Percentiles rank a stretch among this genome's conserved stretches.
Conservation (phyloP, 1,284 basidiomycete genomes). For the Cerioporus squamosus region DNA sequence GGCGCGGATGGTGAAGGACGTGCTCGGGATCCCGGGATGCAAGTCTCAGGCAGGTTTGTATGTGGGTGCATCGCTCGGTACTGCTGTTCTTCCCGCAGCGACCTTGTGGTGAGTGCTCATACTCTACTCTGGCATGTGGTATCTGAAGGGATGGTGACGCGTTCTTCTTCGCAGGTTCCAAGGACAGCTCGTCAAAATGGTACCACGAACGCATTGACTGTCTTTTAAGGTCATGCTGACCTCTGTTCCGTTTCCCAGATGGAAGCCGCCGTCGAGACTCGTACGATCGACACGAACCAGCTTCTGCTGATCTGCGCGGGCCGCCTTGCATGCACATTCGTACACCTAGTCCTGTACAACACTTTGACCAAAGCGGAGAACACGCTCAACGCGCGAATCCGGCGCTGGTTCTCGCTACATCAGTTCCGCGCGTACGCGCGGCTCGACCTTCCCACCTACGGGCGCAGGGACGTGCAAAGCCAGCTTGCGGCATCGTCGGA, state of each 20-base stretch:
- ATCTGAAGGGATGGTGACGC: neutral
- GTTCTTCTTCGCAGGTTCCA: constrained; percentile 52
- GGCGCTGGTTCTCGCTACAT: constrained; percentile 61
- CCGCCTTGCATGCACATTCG: neutral
- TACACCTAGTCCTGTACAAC: neutral
- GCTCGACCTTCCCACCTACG: constrained; percentile 77
- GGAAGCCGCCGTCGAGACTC: constrained; percentile 68
- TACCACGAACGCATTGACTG: constrained; percentile 27
- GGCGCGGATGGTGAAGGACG: constrained; percentile 67
- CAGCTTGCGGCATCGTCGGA: constrained; percentile 48
- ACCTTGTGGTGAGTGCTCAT: constrained; percentile 53
- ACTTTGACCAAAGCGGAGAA: neutral
- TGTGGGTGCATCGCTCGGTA: constrained; percentile 45
- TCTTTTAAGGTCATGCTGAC: neutral
- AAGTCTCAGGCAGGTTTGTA: constrained; percentile 48
- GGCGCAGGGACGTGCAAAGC: constrained; percentile 62
- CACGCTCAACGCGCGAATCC: constrained; percentile 44
- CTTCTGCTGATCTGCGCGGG: neutral
- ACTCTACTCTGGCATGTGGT: no score
- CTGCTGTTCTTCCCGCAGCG: constrained; percentile 66
- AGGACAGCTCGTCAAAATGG: constrained; percentile 66
- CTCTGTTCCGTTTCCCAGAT: constrained; percentile 29
- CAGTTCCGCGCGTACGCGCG: constrained; percentile 67
- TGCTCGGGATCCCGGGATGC: constrained; percentile 57
- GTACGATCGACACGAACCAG: constrained; percentile 58